Evolutionary conservation across 768 basidiomycete species (phyloP), one percentile per base, ranked within the genome.

Genomic region (Pulveroboletus sp.): DNA sequence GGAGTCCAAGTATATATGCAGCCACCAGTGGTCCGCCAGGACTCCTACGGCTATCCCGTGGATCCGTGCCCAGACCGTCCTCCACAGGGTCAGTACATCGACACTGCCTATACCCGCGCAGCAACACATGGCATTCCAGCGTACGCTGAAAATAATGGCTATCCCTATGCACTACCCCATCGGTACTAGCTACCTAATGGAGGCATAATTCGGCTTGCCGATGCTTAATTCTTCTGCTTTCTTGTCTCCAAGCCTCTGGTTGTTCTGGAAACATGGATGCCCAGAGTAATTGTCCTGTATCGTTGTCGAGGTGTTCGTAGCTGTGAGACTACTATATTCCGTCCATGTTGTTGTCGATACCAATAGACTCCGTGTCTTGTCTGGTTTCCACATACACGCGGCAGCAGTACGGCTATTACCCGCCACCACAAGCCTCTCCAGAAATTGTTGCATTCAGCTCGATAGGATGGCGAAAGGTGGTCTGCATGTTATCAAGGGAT

Each of bases 401-500:
- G 36, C 8, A 11, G 27, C 30, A 30, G 17, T 13, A n/a, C 27
- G 8, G 13, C 46, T 27, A n/a, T 21, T 21, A 4, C 4, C 21
- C 4, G 21, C 33, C 30, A 21, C 35, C 24, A 28, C n/a, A 26
- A 26, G 32, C 40, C 28, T 15, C 30, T 39, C 21, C 41, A 32
- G n/a, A 55, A 39, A 27, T 35, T 13, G 26, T 28, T 44, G 39
- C 36, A n/a, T 27, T 18, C 18, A 37, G 21, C 45, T 53, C 9
- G 36, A 42, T 36, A 49, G 31, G 30, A 66, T 62, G 63, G 27
- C 55, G 8, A 60, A 60, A 33, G 50, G 32, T 21, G 54, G 28
- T 43, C 46, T 62, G 0, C 37, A 43, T 7, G 27, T 38, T 10
- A 30, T 39, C 26, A 42, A 43, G 32, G 61, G 50, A 35, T 44